Percentiles rank a stretch among this genome's conserved stretches.
These are phyloP conservation scores for Trichophyton benhamiae DNA, from an alignment of 2,329 filamentous ascomycete genomes.

Conservation along the genomic window DNA sequence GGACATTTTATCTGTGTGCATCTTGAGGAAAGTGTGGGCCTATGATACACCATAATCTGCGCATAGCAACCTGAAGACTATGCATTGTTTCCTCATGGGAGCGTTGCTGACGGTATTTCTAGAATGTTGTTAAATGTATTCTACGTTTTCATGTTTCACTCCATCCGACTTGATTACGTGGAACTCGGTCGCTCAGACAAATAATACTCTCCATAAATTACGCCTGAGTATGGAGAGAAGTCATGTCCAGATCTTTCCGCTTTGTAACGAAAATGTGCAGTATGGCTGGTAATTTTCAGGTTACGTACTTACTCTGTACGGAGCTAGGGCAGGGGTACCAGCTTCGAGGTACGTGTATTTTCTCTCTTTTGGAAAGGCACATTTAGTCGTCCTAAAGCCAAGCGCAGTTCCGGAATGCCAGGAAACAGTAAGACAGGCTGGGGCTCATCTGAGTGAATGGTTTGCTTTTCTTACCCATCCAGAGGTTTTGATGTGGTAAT, in stretches of 20 bases:
- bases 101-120: background rate
- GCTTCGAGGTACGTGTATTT: background rate
- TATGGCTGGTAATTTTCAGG: background rate
- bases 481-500: background rate
- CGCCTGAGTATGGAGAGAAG: background rate
- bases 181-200: background rate
- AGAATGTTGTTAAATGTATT: background rate
- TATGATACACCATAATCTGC: background rate
- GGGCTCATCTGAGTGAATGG: background rate
- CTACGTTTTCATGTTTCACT: background rate
- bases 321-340: background rate
- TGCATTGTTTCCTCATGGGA: background rate
- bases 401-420: background rate
- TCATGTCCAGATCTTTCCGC: too few species aligned
- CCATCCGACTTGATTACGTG: background rate
- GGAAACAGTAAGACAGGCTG: background rate
- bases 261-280: too few species aligned
- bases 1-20: too few species aligned
- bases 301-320: background rate
- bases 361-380: background rate
- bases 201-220: background rate
- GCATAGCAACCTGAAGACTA: background rate
- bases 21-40: background rate
- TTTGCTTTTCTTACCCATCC: background rate
- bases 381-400: background rate